phyloP scores from a whole-genome alignment of 257 asterid species.

The Eustoma russellianum region DNA sequence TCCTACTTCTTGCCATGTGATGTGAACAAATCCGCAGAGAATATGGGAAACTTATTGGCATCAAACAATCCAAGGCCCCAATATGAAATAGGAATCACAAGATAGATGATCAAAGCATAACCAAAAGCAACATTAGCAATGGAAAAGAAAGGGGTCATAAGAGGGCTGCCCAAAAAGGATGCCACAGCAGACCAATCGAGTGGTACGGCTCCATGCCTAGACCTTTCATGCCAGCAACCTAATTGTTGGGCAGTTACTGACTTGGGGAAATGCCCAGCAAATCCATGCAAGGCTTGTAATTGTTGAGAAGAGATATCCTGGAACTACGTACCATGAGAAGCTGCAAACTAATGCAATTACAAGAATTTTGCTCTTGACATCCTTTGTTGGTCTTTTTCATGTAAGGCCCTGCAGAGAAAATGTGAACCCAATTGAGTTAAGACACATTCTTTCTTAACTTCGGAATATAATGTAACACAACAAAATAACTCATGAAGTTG shows the following conservation, averaged over 20 bases:
- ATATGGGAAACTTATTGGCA: constrained; percentile 64
- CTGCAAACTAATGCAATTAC: constrained; percentile 66
- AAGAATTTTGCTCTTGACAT: constrained; percentile 80
- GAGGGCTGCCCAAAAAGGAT: constrained; percentile 79
- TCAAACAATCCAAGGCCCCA: constrained; percentile 74
- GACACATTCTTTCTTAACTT: too few species aligned
- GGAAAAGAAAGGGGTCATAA: constrained; percentile 72
- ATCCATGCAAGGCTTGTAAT: constrained; percentile 80
- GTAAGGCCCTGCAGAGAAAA: constrained; percentile 69
- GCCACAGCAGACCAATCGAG: constrained; percentile 80
- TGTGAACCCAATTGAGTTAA: too few species aligned
- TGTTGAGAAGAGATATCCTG: constrained; percentile 77
- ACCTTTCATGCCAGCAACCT: constrained; percentile 79
- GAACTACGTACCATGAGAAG: constrained; percentile 75
- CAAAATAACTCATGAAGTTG: too few species aligned
- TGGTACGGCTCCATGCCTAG: constrained; percentile 77
- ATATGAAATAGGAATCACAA: constrained; percentile 57
- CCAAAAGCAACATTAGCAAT: constrained; percentile 66
- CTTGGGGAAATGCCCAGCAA: constrained; percentile 78
- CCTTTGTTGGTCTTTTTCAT: constrained; percentile 60
- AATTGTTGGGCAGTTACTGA: constrained; percentile 86
- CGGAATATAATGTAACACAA: too few species aligned
- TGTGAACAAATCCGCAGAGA: constrained; percentile 79
- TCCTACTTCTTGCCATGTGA: constrained; percentile 66
- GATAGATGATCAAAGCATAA: constrained; percentile 45